Base-by-base conservation (phyloP, 768 basidiomycete genomes). In the Russula brevipes region DNA sequence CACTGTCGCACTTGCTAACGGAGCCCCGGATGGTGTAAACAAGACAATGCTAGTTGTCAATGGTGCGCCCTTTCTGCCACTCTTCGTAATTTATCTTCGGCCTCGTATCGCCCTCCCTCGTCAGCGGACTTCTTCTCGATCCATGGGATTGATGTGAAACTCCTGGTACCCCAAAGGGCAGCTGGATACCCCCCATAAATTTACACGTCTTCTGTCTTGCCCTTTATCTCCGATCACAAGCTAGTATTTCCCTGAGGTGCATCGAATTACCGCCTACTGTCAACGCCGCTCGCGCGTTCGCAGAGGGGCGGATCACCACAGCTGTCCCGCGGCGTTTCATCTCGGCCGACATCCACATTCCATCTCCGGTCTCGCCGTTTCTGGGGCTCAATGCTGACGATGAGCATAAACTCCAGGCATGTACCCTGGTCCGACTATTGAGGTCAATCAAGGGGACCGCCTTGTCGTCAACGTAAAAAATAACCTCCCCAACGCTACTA, bases 21-120 rank as follows among this genome's bases (percentile, higher is more conserved):
- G 77, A 2, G 71, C 79, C 1, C 79, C 78, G 1, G 78, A 81
- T 63, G 80, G 77, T 46, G 71, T 76, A 39, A 66, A 75, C 50
- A 74, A 76, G 49, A 68, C 69, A 0, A 79, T 81, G 78, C 70
- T 81, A 4, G 80, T 80, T 52, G 80, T 82, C 33, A 82, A 82
- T 36, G 77, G 80, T 73, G 59, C 39, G 69, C 38, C 46, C 30
- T 35, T 57, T n/a, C 36, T 31, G 33, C 14, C 33, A n/a, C 30
- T 45, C 2, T 6, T n/a, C 33, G 12, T 17, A 36, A 59, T 51
- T 30, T 2, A 2, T 31, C 17, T 33, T 35, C 38, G 9, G 12
- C 38, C 38, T 39, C 5, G 38, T 12, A 12, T 14, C 14, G 36
- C 4, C 12, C 24, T 39, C 30, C n/a, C 46, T 47, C 5, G 5